Evolutionary conservation across 129 eudicot genomes (phyloP).

Genomic region (Chrysanthemum lavandulifolium): DNA sequence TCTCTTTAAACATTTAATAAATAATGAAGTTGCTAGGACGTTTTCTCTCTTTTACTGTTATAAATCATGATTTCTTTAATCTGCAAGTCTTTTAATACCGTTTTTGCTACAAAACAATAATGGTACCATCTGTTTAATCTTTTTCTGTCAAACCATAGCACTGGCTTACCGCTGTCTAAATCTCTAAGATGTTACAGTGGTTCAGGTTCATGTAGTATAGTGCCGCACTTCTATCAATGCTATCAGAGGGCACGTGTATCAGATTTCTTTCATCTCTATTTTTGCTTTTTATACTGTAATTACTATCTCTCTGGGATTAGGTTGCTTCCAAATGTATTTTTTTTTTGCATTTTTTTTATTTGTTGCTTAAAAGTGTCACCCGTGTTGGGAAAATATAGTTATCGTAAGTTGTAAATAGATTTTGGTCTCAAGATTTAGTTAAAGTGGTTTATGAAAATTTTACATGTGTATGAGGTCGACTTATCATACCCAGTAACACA

Average conservation of each 20-base stretch:
- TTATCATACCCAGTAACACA: neutral
- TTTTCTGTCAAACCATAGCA: too few relatives aligned
- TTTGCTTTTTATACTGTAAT: neutral
- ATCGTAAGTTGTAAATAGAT: neutral
- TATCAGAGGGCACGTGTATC: conserved; percentile 6
- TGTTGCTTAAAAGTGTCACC: conserved; percentile 1
- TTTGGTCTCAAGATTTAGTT: neutral
- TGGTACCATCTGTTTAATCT: neutral
- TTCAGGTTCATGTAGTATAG: conserved; percentile 4
- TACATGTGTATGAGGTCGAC: conserved; percentile 3
- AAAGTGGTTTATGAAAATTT: neutral
- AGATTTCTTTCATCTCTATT: neutral
- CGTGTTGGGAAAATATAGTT: neutral
- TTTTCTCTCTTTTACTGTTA: neutral
- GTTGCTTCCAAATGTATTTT: neutral
- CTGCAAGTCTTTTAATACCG: neutral
- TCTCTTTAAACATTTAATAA: neutral
- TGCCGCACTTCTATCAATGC: neutral
- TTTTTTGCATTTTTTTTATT: conserved; percentile 1
- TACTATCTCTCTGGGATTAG: neutral
- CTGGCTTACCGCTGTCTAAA: too few relatives aligned
- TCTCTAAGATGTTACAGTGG: conserved; percentile 10
- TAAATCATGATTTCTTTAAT: conserved; percentile 1
- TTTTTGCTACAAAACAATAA: conserved; percentile 5
- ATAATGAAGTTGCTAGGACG: neutral